Conservation (phyloP, 1,284 basidiomycete species). For the Peniophora sp. region DNA sequence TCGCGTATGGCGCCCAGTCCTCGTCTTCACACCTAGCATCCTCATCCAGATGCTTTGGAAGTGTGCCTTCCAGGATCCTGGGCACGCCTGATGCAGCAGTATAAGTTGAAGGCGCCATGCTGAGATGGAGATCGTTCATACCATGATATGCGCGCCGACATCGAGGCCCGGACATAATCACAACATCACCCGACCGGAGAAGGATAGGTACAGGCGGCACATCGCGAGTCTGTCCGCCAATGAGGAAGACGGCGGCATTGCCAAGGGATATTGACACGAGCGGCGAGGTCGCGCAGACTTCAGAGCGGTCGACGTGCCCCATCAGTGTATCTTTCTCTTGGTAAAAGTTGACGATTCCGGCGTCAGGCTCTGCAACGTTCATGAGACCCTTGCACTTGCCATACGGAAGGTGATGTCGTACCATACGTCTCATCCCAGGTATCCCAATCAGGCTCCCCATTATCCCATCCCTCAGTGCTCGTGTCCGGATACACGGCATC, state of each 20-base stretch:
- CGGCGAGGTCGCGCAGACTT: constrained; percentile 79
- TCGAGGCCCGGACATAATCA: constrained; percentile 86
- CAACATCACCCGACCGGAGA: constrained; percentile 79
- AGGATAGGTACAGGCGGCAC: constrained; percentile 72
- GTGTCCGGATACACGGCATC: constrained; percentile 41
- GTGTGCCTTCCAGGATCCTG: constrained; percentile 71
- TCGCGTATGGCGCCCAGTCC: constrained; percentile 51
- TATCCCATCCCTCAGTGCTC: constrained; percentile 33
- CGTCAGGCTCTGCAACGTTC: constrained; percentile 64
- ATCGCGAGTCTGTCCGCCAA: constrained; percentile 77
- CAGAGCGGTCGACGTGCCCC: constrained; percentile 90
- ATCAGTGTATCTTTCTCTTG: constrained; percentile 84
- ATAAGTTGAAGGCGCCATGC: constrained; percentile 1
- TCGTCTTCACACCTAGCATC: constrained; percentile 14
- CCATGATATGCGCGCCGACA: constrained; percentile 85
- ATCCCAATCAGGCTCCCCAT: constrained; percentile 50
- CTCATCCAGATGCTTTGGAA: constrained; percentile 57
- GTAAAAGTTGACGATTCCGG: constrained; percentile 92
- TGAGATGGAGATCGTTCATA: constrained; percentile 20
- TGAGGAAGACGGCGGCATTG: constrained; percentile 79
- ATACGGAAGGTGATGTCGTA: constrained; percentile 20
- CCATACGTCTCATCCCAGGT: constrained; percentile 73
- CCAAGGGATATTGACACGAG: constrained; percentile 93
- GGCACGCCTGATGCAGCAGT: constrained; percentile 59
- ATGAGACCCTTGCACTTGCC: neutral